A percentile compares a stretch with the other conserved stretches of the same genome.
Conservation (phyloP, 2,329 filamentous ascomycete species). For the Tolypocladium sp. region DNA sequence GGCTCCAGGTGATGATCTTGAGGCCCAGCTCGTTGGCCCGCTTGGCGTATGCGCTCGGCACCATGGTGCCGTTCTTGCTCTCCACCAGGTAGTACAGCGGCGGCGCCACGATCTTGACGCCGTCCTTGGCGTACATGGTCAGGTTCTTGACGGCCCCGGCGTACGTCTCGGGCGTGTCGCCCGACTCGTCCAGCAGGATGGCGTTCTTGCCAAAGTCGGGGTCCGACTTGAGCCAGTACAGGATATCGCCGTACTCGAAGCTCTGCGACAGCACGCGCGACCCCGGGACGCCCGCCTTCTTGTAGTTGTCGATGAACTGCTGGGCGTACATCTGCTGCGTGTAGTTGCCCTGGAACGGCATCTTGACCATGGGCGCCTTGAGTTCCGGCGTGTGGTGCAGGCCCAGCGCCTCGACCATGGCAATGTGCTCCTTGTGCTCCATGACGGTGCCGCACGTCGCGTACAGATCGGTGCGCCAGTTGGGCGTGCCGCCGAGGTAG, state of each 20-base stretch:
- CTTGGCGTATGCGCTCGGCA: slow-evolving; percentile 54
- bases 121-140: slow-evolving; percentile 42
- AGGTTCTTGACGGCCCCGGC: slow-evolving; percentile 47
- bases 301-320: slow-evolving; percentile 55
- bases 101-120: slow-evolving; percentile 54
- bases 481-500: slow-evolving; percentile 49
- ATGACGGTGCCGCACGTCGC: slow-evolving; percentile 53
- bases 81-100: slow-evolving; percentile 54
- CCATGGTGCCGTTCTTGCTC: slow-evolving; percentile 41
- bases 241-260: slow-evolving; percentile 54
- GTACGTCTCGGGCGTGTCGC: slow-evolving; percentile 42
- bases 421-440: slow-evolving; percentile 53
- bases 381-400: slow-evolving; percentile 59
- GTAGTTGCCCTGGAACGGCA: slow-evolving; percentile 57
- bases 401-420: slow-evolving; percentile 45
- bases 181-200: slow-evolving; percentile 55
- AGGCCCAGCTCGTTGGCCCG: slow-evolving; percentile 52
- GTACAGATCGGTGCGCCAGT: slow-evolving; percentile 59
- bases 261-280: slow-evolving; percentile 53
- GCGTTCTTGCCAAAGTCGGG: slow-evolving; percentile 53
- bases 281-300: slow-evolving; percentile 39
- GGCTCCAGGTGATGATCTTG: slow-evolving; percentile 58
- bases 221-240: slow-evolving; percentile 57
- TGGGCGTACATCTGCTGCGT: slow-evolving; percentile 57
- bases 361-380: slow-evolving; percentile 58